These are phyloP conservation scores for Datura wrightii DNA, from an alignment of 257 asterid genomes.

Conservation along the genomic window DNA sequence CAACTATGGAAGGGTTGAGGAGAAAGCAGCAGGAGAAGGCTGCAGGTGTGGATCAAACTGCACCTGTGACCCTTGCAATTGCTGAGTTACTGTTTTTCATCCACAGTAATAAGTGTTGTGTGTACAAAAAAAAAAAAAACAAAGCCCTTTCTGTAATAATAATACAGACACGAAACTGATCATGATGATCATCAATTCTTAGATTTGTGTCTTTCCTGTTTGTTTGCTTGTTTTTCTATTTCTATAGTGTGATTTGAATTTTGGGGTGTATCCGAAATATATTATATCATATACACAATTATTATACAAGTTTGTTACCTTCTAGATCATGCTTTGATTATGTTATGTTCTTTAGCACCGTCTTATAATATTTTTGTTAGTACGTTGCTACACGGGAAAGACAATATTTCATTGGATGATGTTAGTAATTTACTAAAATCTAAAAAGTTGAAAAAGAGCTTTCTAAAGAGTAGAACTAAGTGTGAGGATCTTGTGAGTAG, in stretches of 20 bases:
- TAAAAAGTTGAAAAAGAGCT: too few relatives aligned
- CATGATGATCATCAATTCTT: not conserved
- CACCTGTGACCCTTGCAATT: slow-evolving; percentile 38
- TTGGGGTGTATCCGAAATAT: too few relatives aligned
- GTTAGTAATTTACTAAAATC: too few relatives aligned
- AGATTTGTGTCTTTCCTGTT: not conserved
- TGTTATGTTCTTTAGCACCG: too few relatives aligned
- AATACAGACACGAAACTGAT: not conserved
- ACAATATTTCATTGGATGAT: too few relatives aligned
- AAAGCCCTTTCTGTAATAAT: not conserved
- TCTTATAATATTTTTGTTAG: too few relatives aligned
- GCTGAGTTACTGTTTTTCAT: not conserved
- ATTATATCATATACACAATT: too few relatives aligned
- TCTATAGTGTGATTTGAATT: not conserved
- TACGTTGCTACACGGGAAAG: too few relatives aligned
- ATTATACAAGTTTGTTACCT: not conserved
- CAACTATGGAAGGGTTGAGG: not conserved
- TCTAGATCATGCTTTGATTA: too few relatives aligned
- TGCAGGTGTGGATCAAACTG: slow-evolving; percentile 39
- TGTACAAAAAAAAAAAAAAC: too few relatives aligned
- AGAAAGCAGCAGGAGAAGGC: slow-evolving; percentile 22
- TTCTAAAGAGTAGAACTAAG: too few relatives aligned
- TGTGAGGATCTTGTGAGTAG: too few relatives aligned
- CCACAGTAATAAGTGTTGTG: not conserved
- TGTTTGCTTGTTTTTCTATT: not conserved